Percentiles rank a stretch among this genome's conserved stretches.
These are phyloP conservation scores for Eustoma russellianum DNA, from an alignment of 257 asterid species.

Conservation along the genomic window DNA sequence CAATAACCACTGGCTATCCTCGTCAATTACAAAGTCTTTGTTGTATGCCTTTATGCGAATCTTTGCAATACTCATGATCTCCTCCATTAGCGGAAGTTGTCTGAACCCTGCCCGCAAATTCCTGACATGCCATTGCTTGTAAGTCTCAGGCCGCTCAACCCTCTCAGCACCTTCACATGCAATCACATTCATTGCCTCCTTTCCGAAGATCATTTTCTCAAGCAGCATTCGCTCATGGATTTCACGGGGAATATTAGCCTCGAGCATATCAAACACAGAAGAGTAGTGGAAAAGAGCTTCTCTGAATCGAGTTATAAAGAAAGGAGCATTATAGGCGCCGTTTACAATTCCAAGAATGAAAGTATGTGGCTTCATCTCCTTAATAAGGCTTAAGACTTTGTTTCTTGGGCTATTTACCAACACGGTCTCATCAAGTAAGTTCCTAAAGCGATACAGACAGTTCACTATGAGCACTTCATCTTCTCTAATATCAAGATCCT, in stretches of 20 bases:
- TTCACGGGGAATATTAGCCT: constrained; percentile 32
- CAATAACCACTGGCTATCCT: constrained; percentile 31
- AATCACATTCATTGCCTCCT: constrained; percentile 39
- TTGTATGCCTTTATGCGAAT: constrained; percentile 20
- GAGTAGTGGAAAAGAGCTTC: constrained; percentile 40
- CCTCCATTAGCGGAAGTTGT: constrained; percentile 31
- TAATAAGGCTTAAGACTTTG: constrained; percentile 26
- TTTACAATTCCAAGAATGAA: constrained; percentile 30
- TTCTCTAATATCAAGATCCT: constrained; percentile 29
- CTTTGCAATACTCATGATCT: constrained; percentile 22
- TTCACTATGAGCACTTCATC: constrained; percentile 35
- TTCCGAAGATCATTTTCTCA: constrained; percentile 28
- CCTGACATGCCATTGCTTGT: constrained; percentile 38
- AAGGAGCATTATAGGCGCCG: constrained; percentile 37
- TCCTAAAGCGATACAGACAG: constrained; percentile 24
- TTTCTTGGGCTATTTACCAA: constrained; percentile 30
- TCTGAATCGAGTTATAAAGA: constrained; percentile 34
- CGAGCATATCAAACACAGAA: constrained; percentile 36
- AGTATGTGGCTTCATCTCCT: constrained; percentile 26
- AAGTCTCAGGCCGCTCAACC: constrained; percentile 41
- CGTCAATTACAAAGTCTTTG: constrained; percentile 31
- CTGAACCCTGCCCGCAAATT: constrained; percentile 27
- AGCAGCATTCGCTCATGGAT: constrained; percentile 27
- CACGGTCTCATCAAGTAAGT: constrained; percentile 37
- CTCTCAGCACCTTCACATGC: constrained; percentile 45